These are phyloP conservation scores for Penicillium subrubescens DNA, from an alignment of 495 filamentous ascomycete genomes.

Conservation along the genomic window DNA sequence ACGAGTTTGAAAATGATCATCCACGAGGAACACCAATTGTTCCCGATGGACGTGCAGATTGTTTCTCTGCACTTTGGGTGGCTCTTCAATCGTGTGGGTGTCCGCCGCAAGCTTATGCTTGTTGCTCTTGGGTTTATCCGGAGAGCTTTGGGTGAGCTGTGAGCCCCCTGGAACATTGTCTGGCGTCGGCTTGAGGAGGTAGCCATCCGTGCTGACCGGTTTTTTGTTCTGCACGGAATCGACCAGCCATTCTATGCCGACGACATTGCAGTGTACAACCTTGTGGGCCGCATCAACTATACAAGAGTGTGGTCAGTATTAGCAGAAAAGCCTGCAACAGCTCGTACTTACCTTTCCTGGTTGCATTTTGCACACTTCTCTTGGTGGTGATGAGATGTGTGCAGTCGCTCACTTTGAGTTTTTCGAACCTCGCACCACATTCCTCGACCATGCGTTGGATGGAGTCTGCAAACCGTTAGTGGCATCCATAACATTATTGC, in stretches of 20 bases:
- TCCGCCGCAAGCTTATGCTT: slow-evolving; percentile 4
- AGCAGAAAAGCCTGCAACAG: neutral
- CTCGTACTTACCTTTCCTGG: slow-evolving; percentile 12
- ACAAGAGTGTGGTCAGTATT: neutral
- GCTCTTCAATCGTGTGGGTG: neutral
- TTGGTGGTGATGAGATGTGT: slow-evolving; percentile 24
- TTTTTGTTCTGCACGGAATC: neutral
- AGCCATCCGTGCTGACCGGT: neutral
- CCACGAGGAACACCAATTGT: slow-evolving; percentile 6
- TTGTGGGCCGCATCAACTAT: neutral
- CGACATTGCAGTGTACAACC: neutral
- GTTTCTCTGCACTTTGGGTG: neutral
- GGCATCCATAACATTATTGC: neutral
- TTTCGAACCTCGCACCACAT: slow-evolving; percentile 11
- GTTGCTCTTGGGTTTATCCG: neutral
- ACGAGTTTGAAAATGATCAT: neutral
- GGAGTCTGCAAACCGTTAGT: neutral
- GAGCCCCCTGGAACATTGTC: neutral
- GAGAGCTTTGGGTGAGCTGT: neutral
- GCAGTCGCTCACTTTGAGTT: slow-evolving; percentile 1
- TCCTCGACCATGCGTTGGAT: slow-evolving; percentile 12
- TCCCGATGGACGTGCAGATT: neutral
- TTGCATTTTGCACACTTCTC: neutral
- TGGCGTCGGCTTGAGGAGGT: neutral
- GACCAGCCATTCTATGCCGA: slow-evolving; percentile 8